These are phyloP conservation scores for Phytophthora pinifolia DNA, from an alignment of 352 stramenopile genomes.

Conservation along the genomic window DNA sequence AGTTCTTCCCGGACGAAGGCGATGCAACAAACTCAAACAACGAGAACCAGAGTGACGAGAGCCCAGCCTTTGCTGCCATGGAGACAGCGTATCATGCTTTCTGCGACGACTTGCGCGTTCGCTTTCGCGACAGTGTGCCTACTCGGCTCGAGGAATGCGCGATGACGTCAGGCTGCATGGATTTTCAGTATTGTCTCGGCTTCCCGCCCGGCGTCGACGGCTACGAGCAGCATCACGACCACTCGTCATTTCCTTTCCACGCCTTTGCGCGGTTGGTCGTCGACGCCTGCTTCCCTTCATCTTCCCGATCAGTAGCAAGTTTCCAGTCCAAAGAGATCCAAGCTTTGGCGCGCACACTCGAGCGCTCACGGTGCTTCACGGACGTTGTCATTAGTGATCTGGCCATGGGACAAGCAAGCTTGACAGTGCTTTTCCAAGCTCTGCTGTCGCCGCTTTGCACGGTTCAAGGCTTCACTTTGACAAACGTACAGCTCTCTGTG, in stretches of 20 bases:
- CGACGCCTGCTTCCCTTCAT: slow-evolving; percentile 20
- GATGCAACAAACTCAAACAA: background rate
- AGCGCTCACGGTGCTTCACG: slow-evolving; percentile 42
- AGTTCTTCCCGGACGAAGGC: slow-evolving; percentile 38
- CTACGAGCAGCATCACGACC: slow-evolving; percentile 27
- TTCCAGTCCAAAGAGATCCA: slow-evolving; percentile 47
- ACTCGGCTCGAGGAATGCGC: slow-evolving; percentile 52
- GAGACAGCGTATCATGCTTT: slow-evolving; percentile 55
- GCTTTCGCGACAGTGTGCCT: slow-evolving; percentile 49
- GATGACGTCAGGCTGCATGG: slow-evolving; percentile 37
- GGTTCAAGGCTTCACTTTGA: slow-evolving; percentile 45
- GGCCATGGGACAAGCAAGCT: slow-evolving; percentile 36
- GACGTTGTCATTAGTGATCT: slow-evolving; percentile 55
- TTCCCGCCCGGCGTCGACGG: slow-evolving; percentile 33
- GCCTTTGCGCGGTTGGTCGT: slow-evolving; percentile 13
- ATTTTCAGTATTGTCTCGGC: slow-evolving; percentile 67
- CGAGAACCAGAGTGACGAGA: slow-evolving; percentile 18
- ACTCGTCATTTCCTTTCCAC: slow-evolving; percentile 14
- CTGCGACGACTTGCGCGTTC: slow-evolving; percentile 57
- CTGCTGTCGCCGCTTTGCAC: slow-evolving; percentile 39
- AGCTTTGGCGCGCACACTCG: slow-evolving; percentile 44
- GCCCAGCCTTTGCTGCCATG: slow-evolving; percentile 34
- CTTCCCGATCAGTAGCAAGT: slow-evolving; percentile 10
- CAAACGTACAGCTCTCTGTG: slow-evolving; percentile 46
- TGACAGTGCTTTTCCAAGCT: slow-evolving; percentile 54